Base-by-base conservation (phyloP, 2,329 filamentous ascomycete genomes). In the Colletotrichum neosansevieriae region DNA sequence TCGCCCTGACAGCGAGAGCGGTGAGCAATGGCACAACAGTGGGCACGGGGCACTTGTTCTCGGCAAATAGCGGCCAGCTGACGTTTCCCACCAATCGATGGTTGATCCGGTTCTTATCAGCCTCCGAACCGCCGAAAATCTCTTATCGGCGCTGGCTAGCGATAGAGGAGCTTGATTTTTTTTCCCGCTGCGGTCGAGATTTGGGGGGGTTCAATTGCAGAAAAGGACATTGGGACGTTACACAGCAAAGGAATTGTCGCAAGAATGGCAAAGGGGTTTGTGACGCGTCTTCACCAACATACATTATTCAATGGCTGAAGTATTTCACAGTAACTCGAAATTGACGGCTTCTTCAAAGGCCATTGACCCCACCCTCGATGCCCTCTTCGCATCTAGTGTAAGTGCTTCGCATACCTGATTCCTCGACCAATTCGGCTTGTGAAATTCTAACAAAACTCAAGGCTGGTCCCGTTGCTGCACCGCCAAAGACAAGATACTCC, bases 341-440 rank as follows among this genome's bases (percentile, higher is more conserved):
- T 73, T 88, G 69, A 72, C 78, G 58, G 83, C 82, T 70, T 79
- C 84, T 40, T 79, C 82, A 64, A 87, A 87, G 77, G 83, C 85
- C 68, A 83, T 94, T 69, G 91, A 94, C 82, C 90, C 91, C 77
- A 81, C 85, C 63, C 83, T 94, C 72, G 85, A 90, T 74, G 89
- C 90, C 70, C 84, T 94, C 44, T 94, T 94, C 80, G 86, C 90
- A 65, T 83, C 85, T 65, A 94, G 92, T 83, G 91, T 93, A 86
- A 82, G 90, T 86, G 67, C 51, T 17, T 34, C 17, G 38, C 24
- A 51, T 13, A 13, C 10, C 4, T 17, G 13, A 24, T 50, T 19
- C 9, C 45, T 12, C 3, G n/a, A 19, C 29, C 34, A 58, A 54
- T 58, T 51, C 34, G 56, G 34, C 17, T 45, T 40, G 40, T 6